Percentiles rank a stretch among this genome's conserved stretches.
Conservation (phyloP, 1,284 basidiomycete genomes). For the Cystobasidium pallidum region DNA sequence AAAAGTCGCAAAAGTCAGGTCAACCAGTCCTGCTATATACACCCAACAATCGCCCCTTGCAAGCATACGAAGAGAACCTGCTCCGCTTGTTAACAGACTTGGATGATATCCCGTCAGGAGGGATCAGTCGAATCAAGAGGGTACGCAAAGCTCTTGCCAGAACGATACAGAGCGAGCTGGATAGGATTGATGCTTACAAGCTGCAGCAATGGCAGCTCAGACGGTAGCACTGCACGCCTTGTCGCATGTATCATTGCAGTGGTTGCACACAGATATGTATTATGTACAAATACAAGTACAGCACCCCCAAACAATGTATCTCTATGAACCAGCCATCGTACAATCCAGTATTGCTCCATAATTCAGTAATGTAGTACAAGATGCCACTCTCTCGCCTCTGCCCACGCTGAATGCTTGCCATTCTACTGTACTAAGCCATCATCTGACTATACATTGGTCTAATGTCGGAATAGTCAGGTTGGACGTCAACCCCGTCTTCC, state of each 20-base stretch:
- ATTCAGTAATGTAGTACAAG: not conserved
- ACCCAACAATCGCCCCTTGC: conserved; percentile 26
- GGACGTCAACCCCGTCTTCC: conserved; percentile 45
- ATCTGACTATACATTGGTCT: conserved; percentile 42
- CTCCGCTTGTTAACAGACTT: conserved; percentile 30
- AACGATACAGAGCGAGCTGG: conserved; percentile 23
- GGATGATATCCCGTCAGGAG: conserved; percentile 30
- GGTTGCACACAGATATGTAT: too few relatives aligned
- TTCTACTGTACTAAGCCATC: conserved; percentile 6
- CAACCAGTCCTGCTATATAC: conserved; percentile 33
- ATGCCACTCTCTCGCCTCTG: not conserved
- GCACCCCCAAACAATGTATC: not conserved
- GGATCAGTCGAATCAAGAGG: conserved; percentile 17
- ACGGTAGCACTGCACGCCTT: conserved; percentile 21
- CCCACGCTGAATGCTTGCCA: not conserved
- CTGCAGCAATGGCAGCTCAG: conserved; percentile 1
- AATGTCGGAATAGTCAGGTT: conserved; percentile 48
- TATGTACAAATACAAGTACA: too few relatives aligned
- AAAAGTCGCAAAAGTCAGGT: conserved; percentile 5
- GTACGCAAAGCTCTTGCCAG: conserved; percentile 29
- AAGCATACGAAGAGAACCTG: conserved; percentile 35
- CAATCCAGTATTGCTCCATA: not conserved
- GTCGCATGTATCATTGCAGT: too few relatives aligned
- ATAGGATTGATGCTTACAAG: conserved; percentile 29
- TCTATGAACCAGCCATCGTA: too few relatives aligned